Evolutionary conservation across 2,329 filamentous ascomycete species (phyloP), one percentile per base, ranked within the genome.

Genomic region (Colletotrichum sp.): DNA sequence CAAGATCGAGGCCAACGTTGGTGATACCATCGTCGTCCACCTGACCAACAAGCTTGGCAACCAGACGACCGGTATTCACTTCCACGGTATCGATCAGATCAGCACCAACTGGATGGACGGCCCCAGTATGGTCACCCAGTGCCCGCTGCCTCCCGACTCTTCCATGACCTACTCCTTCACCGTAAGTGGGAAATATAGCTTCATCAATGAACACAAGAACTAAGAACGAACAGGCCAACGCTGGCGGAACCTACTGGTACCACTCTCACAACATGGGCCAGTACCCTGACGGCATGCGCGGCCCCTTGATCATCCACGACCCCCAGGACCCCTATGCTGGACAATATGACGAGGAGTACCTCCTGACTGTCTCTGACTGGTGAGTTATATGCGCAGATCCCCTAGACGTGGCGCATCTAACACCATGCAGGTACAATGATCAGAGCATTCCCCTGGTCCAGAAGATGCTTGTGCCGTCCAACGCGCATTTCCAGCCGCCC

Each of bases 271-370:
- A 89, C 71, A 88, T 89, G 83, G 91, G 89, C 3, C 92, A 93
- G 79, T 94, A 93, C 78, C 91, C 92, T 0, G 92, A 94, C 80
- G 92, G 92, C n/a, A 85, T 93, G 59, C 90, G 92, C 21, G 91
- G 90, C 2, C 84, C 90, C 0, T 79, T 94, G 56, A 90, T 94
- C 71, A 86, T 94, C 14, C 88, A 92, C 66, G 91, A 93, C 78
- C 87, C 87, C 0, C 81, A 87, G 0, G 85, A 90, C 32, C 90
- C 90, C 2, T 92, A 90, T 79, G 79, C 83, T 12, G 84, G 84
- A 63, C 79, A 88, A 32, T 92, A 90, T 73, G 90, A 93, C 59
- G 88, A 91, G 62, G 91, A 94, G 80, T 81, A 91, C 21, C 84
- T 90, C 3, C 77, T 94, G 56, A 78, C 77, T 12, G 52, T 79